A percentile compares a stretch with the other conserved stretches of the same genome.
These are phyloP conservation scores for Hepatocystis sp. DNA, from an alignment of 169 alveolate species.

Conservation along the genomic window DNA sequence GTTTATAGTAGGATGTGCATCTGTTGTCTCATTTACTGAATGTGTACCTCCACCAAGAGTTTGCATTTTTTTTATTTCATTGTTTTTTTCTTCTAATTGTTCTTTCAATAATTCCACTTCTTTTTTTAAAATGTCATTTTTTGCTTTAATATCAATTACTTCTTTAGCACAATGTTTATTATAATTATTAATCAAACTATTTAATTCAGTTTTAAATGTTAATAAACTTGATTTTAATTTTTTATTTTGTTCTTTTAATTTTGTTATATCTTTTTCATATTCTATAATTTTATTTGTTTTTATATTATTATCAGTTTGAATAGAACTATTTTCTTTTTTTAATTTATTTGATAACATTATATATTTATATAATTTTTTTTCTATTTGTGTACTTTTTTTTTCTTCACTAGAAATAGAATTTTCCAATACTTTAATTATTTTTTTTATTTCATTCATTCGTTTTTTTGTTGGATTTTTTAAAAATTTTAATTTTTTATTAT, in stretches of 20 bases:
- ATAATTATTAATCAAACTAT: slow-evolving; percentile 64
- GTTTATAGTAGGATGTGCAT: too few species aligned
- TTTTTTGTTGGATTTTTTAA: slow-evolving; percentile 74
- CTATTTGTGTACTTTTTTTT: slow-evolving; percentile 55
- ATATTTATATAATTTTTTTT: slow-evolving; percentile 42
- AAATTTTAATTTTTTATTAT: slow-evolving; percentile 23
- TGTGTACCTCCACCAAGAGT: slow-evolving; percentile 3
- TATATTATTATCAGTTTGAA: slow-evolving; percentile 21
- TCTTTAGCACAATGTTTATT: slow-evolving; percentile 75
- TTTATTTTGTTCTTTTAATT: slow-evolving; percentile 67
- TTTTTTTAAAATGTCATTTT: slow-evolving; percentile 68
- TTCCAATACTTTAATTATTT: slow-evolving; percentile 66
- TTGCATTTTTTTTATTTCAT: slow-evolving; percentile 70
- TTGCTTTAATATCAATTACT: slow-evolving; percentile 57
- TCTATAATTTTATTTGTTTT: slow-evolving; percentile 43
- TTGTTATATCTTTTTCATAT: slow-evolving; percentile 70
- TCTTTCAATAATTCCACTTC: slow-evolving; percentile 69
- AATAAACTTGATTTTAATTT: slow-evolving; percentile 70
- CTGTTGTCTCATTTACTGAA: not conserved
- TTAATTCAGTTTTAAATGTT: slow-evolving; percentile 75
- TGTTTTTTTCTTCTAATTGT: slow-evolving; percentile 59
- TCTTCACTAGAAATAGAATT: slow-evolving; percentile 71
- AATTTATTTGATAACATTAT: slow-evolving; percentile 21
- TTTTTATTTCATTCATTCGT: slow-evolving; percentile 66
- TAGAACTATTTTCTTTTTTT: slow-evolving; percentile 23